These are phyloP conservation scores for Lentinula sp. DNA, from an alignment of 768 basidiomycete genomes.

Conservation along the genomic window DNA sequence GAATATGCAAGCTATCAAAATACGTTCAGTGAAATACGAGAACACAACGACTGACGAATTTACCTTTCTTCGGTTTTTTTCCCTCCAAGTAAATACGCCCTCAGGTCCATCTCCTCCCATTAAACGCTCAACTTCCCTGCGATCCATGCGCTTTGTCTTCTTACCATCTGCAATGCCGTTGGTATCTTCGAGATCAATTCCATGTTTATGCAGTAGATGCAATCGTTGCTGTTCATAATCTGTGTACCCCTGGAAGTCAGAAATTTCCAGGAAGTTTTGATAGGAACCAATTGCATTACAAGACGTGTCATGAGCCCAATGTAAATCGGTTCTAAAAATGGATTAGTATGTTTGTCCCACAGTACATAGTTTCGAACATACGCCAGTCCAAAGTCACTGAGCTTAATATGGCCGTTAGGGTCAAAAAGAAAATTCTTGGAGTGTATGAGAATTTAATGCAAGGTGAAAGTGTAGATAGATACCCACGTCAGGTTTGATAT, in stretches of 20 bases:
- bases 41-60: conserved; percentile 11
- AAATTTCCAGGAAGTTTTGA: background rate
- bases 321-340: conserved; percentile 70
- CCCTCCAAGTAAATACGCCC: conserved; percentile 92
- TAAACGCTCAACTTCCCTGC: conserved; percentile 74
- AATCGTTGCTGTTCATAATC: conserved; percentile 94
- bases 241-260: conserved; percentile 20
- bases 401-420: conserved; percentile 86
- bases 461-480: conserved; percentile 10
- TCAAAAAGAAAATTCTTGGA: conserved; percentile 91
- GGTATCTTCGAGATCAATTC: conserved; percentile 87
- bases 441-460: conserved; percentile 12
- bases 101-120: conserved; percentile 82
- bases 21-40: conserved; percentile 17
- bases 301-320: conserved; percentile 96
- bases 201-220: conserved; percentile 86
- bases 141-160: conserved; percentile 75
- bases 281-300: conserved; percentile 41
- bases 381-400: conserved; percentile 95
- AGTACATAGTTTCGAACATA: conserved; percentile 37
- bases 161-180: conserved; percentile 58
- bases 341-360: conserved; percentile 8
- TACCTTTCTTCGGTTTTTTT: conserved; percentile 88
- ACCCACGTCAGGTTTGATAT: conserved; percentile 91
- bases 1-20: conserved; percentile 73